Conservation (phyloP, 106 monocot species). For the Acorus gramineus region DNA sequence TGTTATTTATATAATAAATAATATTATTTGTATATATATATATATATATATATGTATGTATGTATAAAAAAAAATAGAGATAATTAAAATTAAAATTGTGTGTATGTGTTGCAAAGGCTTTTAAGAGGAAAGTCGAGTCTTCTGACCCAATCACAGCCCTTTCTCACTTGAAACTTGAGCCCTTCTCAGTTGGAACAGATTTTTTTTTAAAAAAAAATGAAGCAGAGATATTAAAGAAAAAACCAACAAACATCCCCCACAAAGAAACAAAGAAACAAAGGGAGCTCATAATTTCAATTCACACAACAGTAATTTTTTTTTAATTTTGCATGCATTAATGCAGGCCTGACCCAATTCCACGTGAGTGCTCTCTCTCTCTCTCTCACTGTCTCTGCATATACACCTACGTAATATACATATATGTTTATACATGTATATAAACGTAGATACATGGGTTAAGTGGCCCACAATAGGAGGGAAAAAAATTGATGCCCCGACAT, state of each 20-base stretch:
- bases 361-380: neutral
- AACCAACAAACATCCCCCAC: conserved; percentile 13
- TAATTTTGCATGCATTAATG: conserved; percentile 16
- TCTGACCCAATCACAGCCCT: conserved; percentile 3
- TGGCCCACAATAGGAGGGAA: no score
- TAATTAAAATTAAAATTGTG: conserved; percentile 5
- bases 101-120: conserved; percentile 1
- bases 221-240: neutral
- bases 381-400: neutral
- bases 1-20: no score
- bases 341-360: neutral
- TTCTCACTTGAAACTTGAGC: conserved; percentile 11
- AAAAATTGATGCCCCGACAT: no score
- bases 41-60: neutral
- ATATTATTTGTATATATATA: no score
- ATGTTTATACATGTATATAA: no score
- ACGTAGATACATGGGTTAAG: no score
- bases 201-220: neutral
- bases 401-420: no score
- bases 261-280: conserved; percentile 20
- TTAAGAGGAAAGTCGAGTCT: neutral
- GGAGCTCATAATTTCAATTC: conserved; percentile 8
- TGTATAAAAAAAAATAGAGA: neutral
- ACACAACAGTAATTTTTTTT: conserved; percentile 1
- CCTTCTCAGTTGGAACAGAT: conserved; percentile 3